Evolutionary conservation across 164 flowering plant genomes (phyloP), one percentile per base, ranked within the genome.

Genomic region (Chloranthus sessilifolius): DNA sequence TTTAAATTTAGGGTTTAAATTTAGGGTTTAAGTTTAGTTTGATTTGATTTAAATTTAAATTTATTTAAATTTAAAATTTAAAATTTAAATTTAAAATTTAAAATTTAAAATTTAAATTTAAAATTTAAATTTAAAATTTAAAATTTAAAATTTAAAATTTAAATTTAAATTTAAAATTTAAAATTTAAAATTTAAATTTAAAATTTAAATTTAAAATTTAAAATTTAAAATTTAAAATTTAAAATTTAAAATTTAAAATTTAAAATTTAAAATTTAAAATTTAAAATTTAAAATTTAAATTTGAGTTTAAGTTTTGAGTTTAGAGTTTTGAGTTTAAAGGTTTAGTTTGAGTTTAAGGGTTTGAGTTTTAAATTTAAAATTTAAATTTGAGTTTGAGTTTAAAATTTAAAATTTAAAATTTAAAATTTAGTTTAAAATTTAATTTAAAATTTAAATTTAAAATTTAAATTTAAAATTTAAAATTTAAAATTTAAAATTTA

Each of bases 401-500:
- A 37, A 36, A 20, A 44, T 43, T 36, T 51, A 22, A 23, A 21
- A 44, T 43, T 36, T 51, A 22, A 36, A 33, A 44, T 43, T 36
- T 51, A 37, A 51, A 44, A 44, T 43, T 36, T 51, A 37, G 55
- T 36, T 51, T 51, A 36, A 44, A 44, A 44, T 51, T 51, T 51
- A 21, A 44, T 51, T 51, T 23, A 44, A 44, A 44, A 37, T 51
- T 51, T 21, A 44, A 44, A 30, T 36, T 51, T 36, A 24, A 31
- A 44, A 8, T 51, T 51, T 36, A 38, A 31, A 44, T 28, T 51
- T 51, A 21, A 4, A 31, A 44, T 28, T 51, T 51, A 21, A 23
- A 31, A 44, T 28, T 36, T 51, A 21, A 23, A 30, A 31, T 28
- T 36, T 36, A 21, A 23, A 31, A 8, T 51, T 51, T 36, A 24